Conservation (phyloP, 1,139 yeast genomes). For the Suhomyces maxii region DNA sequence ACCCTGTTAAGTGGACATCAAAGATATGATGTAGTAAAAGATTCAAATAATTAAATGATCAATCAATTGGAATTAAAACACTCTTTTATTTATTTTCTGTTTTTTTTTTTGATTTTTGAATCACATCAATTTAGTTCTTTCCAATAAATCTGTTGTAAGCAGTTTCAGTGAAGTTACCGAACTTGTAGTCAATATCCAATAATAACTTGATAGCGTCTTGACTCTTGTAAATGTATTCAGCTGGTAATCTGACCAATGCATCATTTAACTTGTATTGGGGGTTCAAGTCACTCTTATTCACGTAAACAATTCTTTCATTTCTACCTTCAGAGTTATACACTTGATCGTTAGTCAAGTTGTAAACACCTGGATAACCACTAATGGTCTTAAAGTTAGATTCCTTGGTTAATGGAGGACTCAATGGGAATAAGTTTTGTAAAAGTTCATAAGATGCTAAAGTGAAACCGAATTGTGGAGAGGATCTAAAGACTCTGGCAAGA, state of each 20-base stretch:
- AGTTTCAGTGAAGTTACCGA: constrained; percentile 54
- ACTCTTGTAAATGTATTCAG: constrained; percentile 57
- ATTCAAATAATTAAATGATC: too few species aligned
- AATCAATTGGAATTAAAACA: background rate
- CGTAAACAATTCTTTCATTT: constrained; percentile 38
- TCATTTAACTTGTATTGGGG: constrained; percentile 24
- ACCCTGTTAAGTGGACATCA: too few species aligned
- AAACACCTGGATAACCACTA: constrained; percentile 50
- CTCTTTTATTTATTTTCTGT: too few species aligned
- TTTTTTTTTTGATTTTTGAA: background rate
- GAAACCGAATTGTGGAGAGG: constrained; percentile 97
- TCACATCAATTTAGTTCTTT: constrained; percentile 7
- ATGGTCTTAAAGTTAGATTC: constrained; percentile 48
- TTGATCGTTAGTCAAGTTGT: constrained; percentile 49
- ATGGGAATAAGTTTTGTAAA: constrained; percentile 52
- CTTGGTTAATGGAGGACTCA: constrained; percentile 47
- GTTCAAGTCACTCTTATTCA: constrained; percentile 28
- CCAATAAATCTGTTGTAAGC: constrained; percentile 53
- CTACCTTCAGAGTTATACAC: constrained; percentile 37
- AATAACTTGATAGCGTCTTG: constrained; percentile 63
- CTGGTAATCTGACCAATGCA: constrained; percentile 45
- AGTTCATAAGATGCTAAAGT: constrained; percentile 95
- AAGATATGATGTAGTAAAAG: too few species aligned
- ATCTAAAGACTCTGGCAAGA: constrained; percentile 88
- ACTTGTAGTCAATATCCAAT: constrained; percentile 63